Evolutionary conservation across 148 eudicot species (phyloP).

Genomic region (Amaranthus palmeri): DNA sequence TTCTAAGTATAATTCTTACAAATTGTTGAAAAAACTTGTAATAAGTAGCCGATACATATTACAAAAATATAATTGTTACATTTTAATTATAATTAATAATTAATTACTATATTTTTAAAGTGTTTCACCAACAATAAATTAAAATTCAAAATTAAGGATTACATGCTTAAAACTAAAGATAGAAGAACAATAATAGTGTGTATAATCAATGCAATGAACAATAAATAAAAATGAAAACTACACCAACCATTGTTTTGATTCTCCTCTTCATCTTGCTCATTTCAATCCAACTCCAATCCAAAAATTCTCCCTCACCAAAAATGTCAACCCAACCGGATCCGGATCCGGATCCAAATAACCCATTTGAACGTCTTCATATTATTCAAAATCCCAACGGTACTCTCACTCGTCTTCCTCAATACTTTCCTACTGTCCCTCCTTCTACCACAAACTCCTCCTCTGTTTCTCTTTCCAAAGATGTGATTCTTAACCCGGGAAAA

Average conservation of each 20-base stretch:
- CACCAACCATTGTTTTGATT: not conserved
- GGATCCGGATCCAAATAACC: not conserved
- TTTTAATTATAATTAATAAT: too few relatives aligned
- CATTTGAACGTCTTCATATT: constrained; percentile 6
- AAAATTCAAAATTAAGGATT: too few relatives aligned
- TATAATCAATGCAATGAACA: too few relatives aligned
- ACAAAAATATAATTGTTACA: too few relatives aligned
- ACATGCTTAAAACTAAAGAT: too few relatives aligned
- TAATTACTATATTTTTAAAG: too few relatives aligned
- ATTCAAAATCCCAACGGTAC: constrained; percentile 24
- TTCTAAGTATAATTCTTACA: too few relatives aligned
- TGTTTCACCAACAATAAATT: too few relatives aligned
- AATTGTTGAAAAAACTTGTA: too few relatives aligned
- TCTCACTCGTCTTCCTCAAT: constrained; percentile 13
- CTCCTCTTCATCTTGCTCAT: not conserved
- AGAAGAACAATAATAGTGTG: too few relatives aligned
- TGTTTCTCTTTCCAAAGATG: constrained; percentile 24
- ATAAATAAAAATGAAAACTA: too few relatives aligned
- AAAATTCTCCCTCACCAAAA: not conserved
- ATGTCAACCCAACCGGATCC: not conserved
- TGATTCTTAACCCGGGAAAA: constrained; percentile 14
- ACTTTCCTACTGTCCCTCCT: constrained; percentile 17
- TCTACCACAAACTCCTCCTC: constrained; percentile 5
- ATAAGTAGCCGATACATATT: too few relatives aligned
- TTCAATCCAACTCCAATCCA: not conserved